Evolutionary conservation across 495 filamentous ascomycete genomes (phyloP).

Genomic region (Recurvomyces mirabilis): DNA sequence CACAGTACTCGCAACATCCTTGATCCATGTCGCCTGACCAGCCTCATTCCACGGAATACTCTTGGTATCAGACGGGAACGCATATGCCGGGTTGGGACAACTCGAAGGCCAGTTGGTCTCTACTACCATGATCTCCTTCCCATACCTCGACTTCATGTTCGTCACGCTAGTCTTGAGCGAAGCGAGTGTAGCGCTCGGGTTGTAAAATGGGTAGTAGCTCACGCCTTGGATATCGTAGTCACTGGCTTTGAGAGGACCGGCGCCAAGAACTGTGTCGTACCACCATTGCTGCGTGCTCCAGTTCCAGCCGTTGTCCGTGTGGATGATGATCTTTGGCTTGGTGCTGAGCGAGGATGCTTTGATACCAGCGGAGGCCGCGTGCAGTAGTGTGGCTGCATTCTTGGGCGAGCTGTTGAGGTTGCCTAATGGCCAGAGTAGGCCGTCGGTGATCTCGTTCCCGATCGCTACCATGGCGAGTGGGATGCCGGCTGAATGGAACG

Average conservation of each 20-base stretch:
- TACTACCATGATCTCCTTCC: slow-evolving; percentile 32
- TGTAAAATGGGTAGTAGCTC: slow-evolving; percentile 38
- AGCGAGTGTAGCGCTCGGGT: slow-evolving; percentile 29
- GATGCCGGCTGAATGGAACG: too few species aligned
- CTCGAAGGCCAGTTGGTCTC: slow-evolving; percentile 36
- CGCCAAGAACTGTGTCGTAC: slow-evolving; percentile 24
- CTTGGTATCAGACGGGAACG: neutral
- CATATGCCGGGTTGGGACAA: slow-evolving; percentile 23
- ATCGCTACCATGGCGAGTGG: too few species aligned
- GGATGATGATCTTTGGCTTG: slow-evolving; percentile 34
- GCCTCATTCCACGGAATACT: neutral
- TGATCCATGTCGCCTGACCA: slow-evolving; percentile 1
- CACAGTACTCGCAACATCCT: neutral
- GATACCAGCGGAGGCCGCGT: slow-evolving; percentile 29
- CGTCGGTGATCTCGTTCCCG: too few species aligned
- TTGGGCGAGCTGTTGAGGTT: slow-evolving; percentile 21
- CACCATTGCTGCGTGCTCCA: slow-evolving; percentile 30
- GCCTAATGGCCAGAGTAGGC: too few species aligned
- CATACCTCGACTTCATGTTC: slow-evolving; percentile 30
- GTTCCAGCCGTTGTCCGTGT: slow-evolving; percentile 38
- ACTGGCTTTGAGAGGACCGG: neutral
- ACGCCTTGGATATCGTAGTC: slow-evolving; percentile 36
- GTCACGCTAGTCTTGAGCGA: slow-evolving; percentile 26
- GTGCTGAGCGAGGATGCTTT: slow-evolving; percentile 14
- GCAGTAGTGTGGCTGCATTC: slow-evolving; percentile 28